Percentiles rank a stretch among this genome's conserved stretches.
Evolutionary conservation across 768 basidiomycete genomes (phyloP).

Genomic region (Epithele typhae): DNA sequence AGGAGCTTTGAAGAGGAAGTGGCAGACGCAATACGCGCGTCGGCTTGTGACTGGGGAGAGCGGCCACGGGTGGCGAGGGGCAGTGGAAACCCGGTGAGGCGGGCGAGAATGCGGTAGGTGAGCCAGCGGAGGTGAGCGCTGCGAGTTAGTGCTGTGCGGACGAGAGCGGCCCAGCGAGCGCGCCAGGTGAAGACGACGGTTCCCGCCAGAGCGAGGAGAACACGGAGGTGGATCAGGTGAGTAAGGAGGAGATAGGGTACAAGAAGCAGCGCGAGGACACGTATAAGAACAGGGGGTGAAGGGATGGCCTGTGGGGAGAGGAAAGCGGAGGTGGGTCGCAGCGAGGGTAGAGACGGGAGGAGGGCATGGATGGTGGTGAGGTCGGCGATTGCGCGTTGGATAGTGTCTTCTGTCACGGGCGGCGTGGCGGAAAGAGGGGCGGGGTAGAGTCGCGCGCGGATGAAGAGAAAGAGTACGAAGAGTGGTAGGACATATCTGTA

Average conservation of each 20-base stretch:
- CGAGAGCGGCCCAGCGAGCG: conserved; percentile 60
- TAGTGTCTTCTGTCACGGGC: conserved; percentile 48
- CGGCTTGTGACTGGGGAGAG: conserved; percentile 29
- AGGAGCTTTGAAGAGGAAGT: conserved; percentile 12
- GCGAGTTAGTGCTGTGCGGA: conserved; percentile 52
- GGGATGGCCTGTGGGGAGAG: conserved; percentile 27
- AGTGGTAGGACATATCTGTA: conserved; percentile 58
- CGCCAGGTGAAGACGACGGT: conserved; percentile 56
- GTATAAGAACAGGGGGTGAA: conserved; percentile 38
- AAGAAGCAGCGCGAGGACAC: conserved; percentile 52
- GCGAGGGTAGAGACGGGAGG: conserved; percentile 37
- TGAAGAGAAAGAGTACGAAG: conserved; percentile 36
- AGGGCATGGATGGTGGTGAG: conserved; percentile 60
- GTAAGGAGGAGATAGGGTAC: conserved; percentile 66
- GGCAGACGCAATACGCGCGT: conserved; percentile 18
- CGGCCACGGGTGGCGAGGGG: conserved; percentile 23
- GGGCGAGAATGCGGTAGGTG: conserved; percentile 45
- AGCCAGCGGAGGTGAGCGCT: conserved; percentile 68
- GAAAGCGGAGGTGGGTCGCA: too few species aligned
- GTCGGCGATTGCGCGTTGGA: conserved; percentile 57
- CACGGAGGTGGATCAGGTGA: conserved; percentile 54
- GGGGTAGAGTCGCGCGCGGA: conserved; percentile 25
- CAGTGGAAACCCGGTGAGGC: conserved; percentile 52
- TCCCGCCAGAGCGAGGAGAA: conserved; percentile 57
- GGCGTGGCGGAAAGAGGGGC: conserved; percentile 17